Evolutionary conservation across 129 eudicot species (phyloP).

Genomic region (Flaveria trinervia): DNA sequence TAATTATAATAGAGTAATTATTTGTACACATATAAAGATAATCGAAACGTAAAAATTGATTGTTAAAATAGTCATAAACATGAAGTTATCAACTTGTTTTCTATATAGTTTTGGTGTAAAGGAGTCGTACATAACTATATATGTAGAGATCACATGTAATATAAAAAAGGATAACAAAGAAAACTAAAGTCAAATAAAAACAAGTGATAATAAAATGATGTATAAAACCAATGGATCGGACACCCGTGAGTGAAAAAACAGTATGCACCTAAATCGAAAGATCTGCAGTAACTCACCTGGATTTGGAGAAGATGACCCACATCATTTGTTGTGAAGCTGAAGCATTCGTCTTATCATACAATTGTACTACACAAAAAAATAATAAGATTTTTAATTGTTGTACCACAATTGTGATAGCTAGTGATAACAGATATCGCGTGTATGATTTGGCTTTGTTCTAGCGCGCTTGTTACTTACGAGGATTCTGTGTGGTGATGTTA

Average conservation of each 20-base stretch:
- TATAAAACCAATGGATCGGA: background rate
- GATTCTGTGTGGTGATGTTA: too few relatives aligned
- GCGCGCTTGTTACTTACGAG: background rate
- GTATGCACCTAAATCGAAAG: background rate
- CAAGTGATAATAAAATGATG: conserved; percentile 1
- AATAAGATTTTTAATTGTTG: background rate
- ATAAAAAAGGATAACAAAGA: background rate
- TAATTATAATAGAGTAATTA: too few relatives aligned
- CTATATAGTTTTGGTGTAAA: too few relatives aligned
- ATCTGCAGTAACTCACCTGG: background rate
- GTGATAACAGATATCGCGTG: background rate
- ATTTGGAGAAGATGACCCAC: conserved; percentile 5
- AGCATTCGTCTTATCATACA: background rate
- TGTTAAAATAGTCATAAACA: too few relatives aligned
- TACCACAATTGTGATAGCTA: background rate
- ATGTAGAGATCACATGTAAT: background rate
- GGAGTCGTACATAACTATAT: too few relatives aligned
- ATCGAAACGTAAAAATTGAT: too few relatives aligned
- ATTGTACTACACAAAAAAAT: background rate
- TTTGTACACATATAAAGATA: too few relatives aligned
- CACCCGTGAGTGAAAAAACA: conserved; percentile 10
- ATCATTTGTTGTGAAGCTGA: background rate
- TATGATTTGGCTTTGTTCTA: background rate
- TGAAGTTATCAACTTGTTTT: too few relatives aligned
- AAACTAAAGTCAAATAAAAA: background rate